Evolutionary conservation across 2,329 filamentous ascomycete species (phyloP).

Genomic region (Trichoderma sp.): DNA sequence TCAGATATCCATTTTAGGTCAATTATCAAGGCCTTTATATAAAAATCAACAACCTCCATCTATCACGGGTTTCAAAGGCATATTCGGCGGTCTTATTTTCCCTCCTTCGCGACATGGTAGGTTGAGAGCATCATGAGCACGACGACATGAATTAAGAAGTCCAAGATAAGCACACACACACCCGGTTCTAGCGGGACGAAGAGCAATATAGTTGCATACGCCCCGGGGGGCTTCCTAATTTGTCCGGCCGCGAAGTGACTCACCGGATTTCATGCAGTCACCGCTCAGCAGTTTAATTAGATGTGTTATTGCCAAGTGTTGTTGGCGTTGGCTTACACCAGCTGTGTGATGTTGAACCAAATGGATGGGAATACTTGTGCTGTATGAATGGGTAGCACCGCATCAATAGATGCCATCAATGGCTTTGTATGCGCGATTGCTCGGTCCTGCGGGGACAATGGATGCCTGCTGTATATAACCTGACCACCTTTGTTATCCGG

Average conservation of each 20-base stretch:
- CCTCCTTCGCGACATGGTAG: not conserved
- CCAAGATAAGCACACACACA: not conserved
- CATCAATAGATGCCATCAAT: not conserved
- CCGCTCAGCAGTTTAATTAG: not conserved
- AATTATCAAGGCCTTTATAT: not conserved
- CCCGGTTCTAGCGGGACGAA: not conserved
- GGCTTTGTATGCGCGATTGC: not conserved
- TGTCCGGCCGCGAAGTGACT: conserved; percentile 1
- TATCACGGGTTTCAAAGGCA: not conserved
- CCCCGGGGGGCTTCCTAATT: not conserved
- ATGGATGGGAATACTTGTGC: not conserved
- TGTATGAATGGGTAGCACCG: not conserved
- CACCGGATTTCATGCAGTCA: not conserved
- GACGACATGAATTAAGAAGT: not conserved
- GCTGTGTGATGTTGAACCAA: not conserved
- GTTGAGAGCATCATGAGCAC: not conserved
- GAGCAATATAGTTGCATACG: not conserved
- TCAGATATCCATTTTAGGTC: not conserved
- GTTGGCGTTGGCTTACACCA: not conserved
- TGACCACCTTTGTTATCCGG: not conserved
- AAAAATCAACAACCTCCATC: not conserved
- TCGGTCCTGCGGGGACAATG: not conserved
- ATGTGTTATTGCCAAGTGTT: not conserved
- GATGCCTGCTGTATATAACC: not conserved
- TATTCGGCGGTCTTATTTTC: not conserved